Evolutionary conservation across 2,329 filamentous ascomycete genomes (phyloP).

Genomic region (Rhynchosporium graminicola): DNA sequence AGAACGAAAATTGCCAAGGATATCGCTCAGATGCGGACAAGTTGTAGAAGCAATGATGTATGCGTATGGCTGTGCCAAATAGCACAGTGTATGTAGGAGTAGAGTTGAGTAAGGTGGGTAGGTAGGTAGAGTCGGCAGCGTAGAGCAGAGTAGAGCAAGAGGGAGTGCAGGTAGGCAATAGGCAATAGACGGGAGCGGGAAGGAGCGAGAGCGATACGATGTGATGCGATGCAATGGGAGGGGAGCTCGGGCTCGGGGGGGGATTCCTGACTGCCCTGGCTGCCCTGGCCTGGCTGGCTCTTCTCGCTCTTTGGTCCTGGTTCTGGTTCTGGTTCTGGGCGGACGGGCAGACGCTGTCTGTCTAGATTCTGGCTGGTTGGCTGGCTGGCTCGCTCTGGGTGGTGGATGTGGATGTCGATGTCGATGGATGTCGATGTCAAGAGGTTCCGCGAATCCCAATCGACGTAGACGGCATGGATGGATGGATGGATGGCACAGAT

Average conservation of each 20-base stretch:
- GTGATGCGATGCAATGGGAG: no score
- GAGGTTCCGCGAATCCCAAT: no score
- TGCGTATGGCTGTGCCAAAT: background rate
- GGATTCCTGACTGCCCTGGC: background rate
- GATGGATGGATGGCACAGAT: background rate
- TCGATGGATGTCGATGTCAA: background rate
- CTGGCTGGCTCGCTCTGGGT: background rate
- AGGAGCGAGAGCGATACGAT: background rate
- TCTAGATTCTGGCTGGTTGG: constrained; percentile 21
- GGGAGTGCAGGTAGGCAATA: background rate
- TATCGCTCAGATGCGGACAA: constrained; percentile 7
- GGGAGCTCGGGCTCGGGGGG: no score
- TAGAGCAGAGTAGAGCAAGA: background rate
- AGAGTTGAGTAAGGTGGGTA: no score
- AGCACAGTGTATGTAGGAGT: background rate
- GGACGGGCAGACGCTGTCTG: no score
- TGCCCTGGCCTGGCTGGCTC: background rate
- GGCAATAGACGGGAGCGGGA: constrained; percentile 15
- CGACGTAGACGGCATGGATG: no score
- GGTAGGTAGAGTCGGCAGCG: background rate
- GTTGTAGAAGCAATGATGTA: background rate
- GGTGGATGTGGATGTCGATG: background rate
- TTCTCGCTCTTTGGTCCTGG: no score
- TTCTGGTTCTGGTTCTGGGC: no score
- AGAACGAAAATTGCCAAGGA: constrained; percentile 1